Evolutionary conservation across 2,329 filamentous ascomycete genomes (phyloP).

Genomic region (Alternaria tenuissima): DNA sequence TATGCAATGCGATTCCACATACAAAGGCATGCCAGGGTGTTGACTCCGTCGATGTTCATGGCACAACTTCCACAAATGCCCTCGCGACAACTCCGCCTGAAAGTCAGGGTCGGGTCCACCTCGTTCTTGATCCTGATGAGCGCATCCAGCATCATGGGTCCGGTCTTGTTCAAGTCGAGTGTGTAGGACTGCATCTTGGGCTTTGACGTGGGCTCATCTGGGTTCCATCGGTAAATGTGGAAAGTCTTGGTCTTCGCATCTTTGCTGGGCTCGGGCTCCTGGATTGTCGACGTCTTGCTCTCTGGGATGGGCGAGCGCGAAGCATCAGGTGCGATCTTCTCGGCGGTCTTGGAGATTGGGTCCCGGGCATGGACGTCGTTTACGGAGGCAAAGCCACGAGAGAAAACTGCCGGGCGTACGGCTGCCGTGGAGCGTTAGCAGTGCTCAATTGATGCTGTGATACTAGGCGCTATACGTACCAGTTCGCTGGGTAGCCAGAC

Average conservation of each 20-base stretch:
- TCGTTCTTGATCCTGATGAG: slow-evolving; percentile 99
- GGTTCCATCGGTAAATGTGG: slow-evolving; percentile 99
- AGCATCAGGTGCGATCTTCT: slow-evolving; percentile 39
- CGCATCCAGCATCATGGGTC: slow-evolving; percentile 97
- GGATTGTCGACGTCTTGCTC: slow-evolving; percentile 66
- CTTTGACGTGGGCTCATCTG: slow-evolving; percentile 90
- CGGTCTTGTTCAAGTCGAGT: slow-evolving; percentile 97
- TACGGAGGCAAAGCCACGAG: slow-evolving; percentile 51
- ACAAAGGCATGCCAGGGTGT: slow-evolving; percentile 98
- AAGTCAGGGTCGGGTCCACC: slow-evolving; percentile 93
- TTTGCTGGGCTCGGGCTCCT: slow-evolving; percentile 66
- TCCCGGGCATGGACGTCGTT: slow-evolving; percentile 43
- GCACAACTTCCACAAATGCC: slow-evolving; percentile 98
- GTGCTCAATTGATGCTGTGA: slow-evolving; percentile 28
- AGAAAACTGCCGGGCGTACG: slow-evolving; percentile 48
- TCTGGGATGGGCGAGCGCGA: slow-evolving; percentile 50
- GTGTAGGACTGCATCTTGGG: slow-evolving; percentile 95
- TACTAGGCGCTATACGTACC: slow-evolving; percentile 34
- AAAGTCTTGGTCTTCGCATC: slow-evolving; percentile 84
- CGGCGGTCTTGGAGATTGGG: slow-evolving; percentile 43
- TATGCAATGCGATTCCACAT: slow-evolving; percentile 55
- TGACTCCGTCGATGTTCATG: slow-evolving; percentile 99
- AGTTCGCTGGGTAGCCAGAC: slow-evolving; percentile 49
- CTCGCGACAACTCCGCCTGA: slow-evolving; percentile 94
- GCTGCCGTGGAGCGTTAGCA: slow-evolving; percentile 41